These are phyloP conservation scores for Nothomitra cinnamomea DNA, from an alignment of 2,329 filamentous ascomycete genomes.

Conservation along the genomic window DNA sequence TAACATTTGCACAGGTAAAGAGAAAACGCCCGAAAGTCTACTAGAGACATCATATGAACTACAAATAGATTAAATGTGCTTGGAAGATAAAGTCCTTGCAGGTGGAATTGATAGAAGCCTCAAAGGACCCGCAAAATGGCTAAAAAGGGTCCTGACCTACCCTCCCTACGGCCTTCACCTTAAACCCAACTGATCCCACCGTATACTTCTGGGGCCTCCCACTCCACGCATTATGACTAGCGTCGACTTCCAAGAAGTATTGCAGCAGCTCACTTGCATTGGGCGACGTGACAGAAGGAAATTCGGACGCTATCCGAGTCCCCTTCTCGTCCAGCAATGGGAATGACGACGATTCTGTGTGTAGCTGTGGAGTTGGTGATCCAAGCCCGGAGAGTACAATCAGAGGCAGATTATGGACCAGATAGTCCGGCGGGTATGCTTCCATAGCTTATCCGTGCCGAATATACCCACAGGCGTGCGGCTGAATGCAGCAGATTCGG, in stretches of 20 bases:
- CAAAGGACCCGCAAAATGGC: slow-evolving; percentile 6
- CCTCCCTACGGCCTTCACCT: slow-evolving; percentile 59
- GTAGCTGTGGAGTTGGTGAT: slow-evolving; percentile 17
- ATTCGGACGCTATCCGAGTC: slow-evolving; percentile 50
- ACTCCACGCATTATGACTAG: slow-evolving; percentile 49
- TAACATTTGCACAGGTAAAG: not conserved
- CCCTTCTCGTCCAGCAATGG: slow-evolving; percentile 38
- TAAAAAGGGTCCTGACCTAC: slow-evolving; percentile 39
- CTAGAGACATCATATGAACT: slow-evolving; percentile 11
- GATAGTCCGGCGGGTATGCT: slow-evolving; percentile 60
- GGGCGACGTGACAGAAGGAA: slow-evolving; percentile 46
- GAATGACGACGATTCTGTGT: not conserved
- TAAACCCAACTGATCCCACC: slow-evolving; percentile 38
- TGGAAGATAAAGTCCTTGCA: too few species aligned
- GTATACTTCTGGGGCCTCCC: slow-evolving; percentile 28
- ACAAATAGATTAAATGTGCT: too few species aligned
- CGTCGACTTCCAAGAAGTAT: slow-evolving; percentile 50
- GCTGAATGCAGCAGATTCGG: too few species aligned
- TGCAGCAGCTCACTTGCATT: slow-evolving; percentile 47
- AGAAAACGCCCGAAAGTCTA: not conserved
- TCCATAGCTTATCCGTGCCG: slow-evolving; percentile 40
- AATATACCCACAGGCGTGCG: too few species aligned
- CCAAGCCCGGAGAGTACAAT: slow-evolving; percentile 65
- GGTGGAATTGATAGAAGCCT: slow-evolving; percentile 1
- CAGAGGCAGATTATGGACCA: slow-evolving; percentile 75